A percentile compares a stretch with the other conserved stretches of the same genome.
These are phyloP conservation scores for Tylopilus subfusipes DNA, from an alignment of 768 basidiomycete genomes.

Conservation along the genomic window DNA sequence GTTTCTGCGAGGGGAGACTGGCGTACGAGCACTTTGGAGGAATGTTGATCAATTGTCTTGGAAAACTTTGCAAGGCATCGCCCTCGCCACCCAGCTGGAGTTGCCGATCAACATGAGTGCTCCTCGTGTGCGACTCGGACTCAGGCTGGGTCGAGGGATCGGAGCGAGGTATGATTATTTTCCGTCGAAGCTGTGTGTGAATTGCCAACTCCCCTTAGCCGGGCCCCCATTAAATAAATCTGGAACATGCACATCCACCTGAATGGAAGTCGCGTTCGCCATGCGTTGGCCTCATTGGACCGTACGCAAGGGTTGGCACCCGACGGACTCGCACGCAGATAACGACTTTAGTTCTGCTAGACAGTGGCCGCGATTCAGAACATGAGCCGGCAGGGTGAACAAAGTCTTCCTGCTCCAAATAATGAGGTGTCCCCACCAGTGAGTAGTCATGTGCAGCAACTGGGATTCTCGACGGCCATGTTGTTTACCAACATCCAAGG, in stretches of 20 bases:
- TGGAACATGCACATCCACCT: background rate
- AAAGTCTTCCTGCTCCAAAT: background rate
- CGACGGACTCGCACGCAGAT: background rate
- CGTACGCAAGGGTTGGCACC: background rate
- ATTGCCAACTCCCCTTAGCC: background rate
- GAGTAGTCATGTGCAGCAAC: background rate
- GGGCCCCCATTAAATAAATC: background rate
- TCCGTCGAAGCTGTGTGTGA: background rate
- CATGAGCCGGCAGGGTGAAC: background rate
- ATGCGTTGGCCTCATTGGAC: constrained; percentile 1
- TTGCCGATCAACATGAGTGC: constrained; percentile 16
- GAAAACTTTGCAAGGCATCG: background rate
- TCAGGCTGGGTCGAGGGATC: constrained; percentile 7
- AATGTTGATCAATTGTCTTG: background rate
- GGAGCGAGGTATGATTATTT: background rate
- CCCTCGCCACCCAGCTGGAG: background rate
- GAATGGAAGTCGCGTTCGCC: background rate
- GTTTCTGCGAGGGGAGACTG: constrained; percentile 2
- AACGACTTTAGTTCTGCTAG: background rate
- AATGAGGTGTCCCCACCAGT: background rate
- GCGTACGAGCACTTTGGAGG: background rate
- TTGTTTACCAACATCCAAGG: constrained; percentile 11
- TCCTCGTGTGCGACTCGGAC: constrained; percentile 11
- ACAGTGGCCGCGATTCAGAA: background rate
- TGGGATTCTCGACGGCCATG: background rate